A percentile compares a stretch with the other conserved stretches of the same genome.
These are phyloP conservation scores for Pythium rishiriense DNA, from an alignment of 352 stramenopile species.

Conservation along the genomic window DNA sequence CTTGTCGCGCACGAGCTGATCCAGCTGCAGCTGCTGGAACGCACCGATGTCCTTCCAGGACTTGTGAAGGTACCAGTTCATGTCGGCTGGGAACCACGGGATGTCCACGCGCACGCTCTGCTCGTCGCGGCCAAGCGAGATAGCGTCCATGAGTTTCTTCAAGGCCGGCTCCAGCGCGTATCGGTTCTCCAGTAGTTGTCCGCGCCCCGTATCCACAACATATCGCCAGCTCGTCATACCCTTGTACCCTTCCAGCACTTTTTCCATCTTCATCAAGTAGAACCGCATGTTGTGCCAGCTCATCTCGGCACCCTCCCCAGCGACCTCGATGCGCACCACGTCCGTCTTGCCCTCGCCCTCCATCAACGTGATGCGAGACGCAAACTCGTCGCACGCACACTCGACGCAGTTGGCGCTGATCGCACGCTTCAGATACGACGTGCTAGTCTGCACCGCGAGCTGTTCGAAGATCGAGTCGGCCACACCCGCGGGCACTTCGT, in stretches of 20 bases:
- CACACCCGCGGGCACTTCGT: slow-evolving; percentile 18
- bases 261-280: slow-evolving; percentile 25
- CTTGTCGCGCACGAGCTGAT: slow-evolving; percentile 3
- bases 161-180: background rate
- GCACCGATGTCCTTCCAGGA: slow-evolving; percentile 14
- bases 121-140: background rate
- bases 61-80: slow-evolving; percentile 17
- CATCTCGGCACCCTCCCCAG: background rate
- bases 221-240: slow-evolving; percentile 1
- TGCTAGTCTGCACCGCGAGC: slow-evolving; percentile 24
- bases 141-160: slow-evolving; percentile 1
- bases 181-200: background rate
- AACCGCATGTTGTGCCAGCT: slow-evolving; percentile 15
- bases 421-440: background rate
- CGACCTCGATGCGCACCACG: slow-evolving; percentile 13
- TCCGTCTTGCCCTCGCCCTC: background rate
- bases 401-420: slow-evolving; percentile 20
- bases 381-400: slow-evolving; percentile 9
- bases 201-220: background rate
- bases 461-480: slow-evolving; percentile 27
- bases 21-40: slow-evolving; percentile 16
- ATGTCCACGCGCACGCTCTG: background rate
- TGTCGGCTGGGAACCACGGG: slow-evolving; percentile 18
- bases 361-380: slow-evolving; percentile 7
- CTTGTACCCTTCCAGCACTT: slow-evolving; percentile 18